Conservation (phyloP, 2,329 filamentous ascomycete species). For the Bimuria novae-zelandiae region DNA sequence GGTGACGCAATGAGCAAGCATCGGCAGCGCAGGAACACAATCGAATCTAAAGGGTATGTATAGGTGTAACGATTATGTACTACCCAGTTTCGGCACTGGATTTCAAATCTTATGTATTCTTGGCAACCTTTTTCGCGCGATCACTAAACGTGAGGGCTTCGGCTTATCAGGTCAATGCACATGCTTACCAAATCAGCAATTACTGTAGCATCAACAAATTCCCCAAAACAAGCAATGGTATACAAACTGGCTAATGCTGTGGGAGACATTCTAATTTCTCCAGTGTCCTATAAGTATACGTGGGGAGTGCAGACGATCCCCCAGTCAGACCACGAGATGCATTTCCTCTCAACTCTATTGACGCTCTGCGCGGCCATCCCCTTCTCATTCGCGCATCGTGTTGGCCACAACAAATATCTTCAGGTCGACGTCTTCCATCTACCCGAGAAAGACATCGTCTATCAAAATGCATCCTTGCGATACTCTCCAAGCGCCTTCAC, state of each 20-base stretch:
- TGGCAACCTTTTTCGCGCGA: not conserved
- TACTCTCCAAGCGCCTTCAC: slow-evolving; percentile 25
- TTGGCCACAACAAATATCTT: not conserved
- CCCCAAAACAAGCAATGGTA: not conserved
- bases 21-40: too few species aligned
- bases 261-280: too few species aligned
- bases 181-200: not conserved
- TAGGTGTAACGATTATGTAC: too few species aligned
- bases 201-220: not conserved
- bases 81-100: too few species aligned
- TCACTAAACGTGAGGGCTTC: not conserved
- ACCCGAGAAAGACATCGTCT: not conserved
- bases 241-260: too few species aligned
- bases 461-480: not conserved
- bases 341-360: not conserved
- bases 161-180: not conserved
- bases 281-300: too few species aligned
- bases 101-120: too few species aligned
- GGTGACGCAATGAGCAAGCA: too few species aligned
- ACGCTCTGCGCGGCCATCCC: not conserved
- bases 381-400: not conserved
- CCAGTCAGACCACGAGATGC: too few species aligned
- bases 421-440: not conserved
- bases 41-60: too few species aligned
- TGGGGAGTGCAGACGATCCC: too few species aligned